Evolutionary conservation across 768 basidiomycete genomes (phyloP).

Genomic region (Roridomyces roridus): DNA sequence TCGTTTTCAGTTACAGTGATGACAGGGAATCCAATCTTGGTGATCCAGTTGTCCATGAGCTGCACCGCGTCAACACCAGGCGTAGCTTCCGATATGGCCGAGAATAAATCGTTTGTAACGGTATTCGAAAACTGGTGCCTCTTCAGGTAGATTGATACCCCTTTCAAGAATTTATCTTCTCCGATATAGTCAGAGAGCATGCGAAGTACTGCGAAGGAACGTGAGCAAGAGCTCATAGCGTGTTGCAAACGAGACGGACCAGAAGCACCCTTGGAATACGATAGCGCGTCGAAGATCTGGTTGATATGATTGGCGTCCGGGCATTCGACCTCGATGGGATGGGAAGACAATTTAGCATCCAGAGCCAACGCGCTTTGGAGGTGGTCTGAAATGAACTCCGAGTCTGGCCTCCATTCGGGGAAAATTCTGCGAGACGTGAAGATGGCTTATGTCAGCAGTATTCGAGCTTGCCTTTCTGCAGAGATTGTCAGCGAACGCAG

Average conservation of each 20-base stretch:
- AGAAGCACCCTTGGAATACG: slow-evolving; percentile 85
- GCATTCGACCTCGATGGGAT: slow-evolving; percentile 92
- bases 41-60: slow-evolving; percentile 93
- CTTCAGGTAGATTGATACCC: slow-evolving; percentile 92
- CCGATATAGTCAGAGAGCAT: slow-evolving; percentile 93
- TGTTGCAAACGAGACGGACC: slow-evolving; percentile 44
- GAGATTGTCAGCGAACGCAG: slow-evolving; percentile 1
- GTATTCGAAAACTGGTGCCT: slow-evolving; percentile 86
- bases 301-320: slow-evolving; percentile 87
- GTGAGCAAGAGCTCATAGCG: neutral
- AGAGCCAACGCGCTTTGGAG: slow-evolving; percentile 78
- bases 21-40: slow-evolving; percentile 90
- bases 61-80: slow-evolving; percentile 69
- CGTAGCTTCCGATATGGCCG: slow-evolving; percentile 79
- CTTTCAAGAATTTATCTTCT: slow-evolving; percentile 85
- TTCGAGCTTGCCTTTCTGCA: slow-evolving; percentile 57
- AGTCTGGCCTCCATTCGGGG: slow-evolving; percentile 87
- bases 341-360: slow-evolving; percentile 87
- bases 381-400: slow-evolving; percentile 81
- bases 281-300: slow-evolving; percentile 91
- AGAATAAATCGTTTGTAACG: slow-evolving; percentile 86
- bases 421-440: slow-evolving; percentile 53
- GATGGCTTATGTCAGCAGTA: neutral
- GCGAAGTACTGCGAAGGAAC: slow-evolving; percentile 69
- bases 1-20: slow-evolving; percentile 81